phyloP scores from a whole-genome alignment of 192 early-diverging fungal species.

The Umbelopsis sp. region DNA sequence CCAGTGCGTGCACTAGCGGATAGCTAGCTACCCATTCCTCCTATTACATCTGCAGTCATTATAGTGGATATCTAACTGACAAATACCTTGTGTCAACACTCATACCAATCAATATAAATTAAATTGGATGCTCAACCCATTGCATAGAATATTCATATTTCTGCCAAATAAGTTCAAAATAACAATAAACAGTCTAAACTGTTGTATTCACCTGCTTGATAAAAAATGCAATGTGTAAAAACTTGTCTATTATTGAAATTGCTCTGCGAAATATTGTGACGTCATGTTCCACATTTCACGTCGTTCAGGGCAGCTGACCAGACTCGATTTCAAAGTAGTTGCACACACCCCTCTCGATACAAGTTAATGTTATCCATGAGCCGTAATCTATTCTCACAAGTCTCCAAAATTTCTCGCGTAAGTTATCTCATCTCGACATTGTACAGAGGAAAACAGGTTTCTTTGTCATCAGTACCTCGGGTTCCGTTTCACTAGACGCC shows the following conservation, averaged over 20 bases:
- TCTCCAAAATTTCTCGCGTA: background rate
- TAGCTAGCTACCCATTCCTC: background rate
- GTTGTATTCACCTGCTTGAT: no score
- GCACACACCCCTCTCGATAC: background rate
- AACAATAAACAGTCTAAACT: no score
- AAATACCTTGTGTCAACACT: background rate
- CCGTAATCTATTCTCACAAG: background rate
- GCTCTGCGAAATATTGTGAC: background rate
- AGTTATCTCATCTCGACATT: background rate
- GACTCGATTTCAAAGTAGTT: background rate
- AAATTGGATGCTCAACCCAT: no score
- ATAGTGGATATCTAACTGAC: no score
- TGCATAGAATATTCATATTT: no score
- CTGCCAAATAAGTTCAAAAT: no score
- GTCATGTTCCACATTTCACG: background rate
- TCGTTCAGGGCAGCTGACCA: background rate
- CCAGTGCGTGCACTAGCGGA: background rate
- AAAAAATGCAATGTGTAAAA: no score
- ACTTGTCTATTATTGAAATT: no score
- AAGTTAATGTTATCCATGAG: background rate
- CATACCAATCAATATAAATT: background rate
- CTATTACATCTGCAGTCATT: no score
- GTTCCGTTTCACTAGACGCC: no score
- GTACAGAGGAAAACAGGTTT: background rate
- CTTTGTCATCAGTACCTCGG: no score